Percentiles rank a stretch among this genome's conserved stretches.
phyloP scores from a whole-genome alignment of 2,329 filamentous ascomycete species.

The Fusarium papillatum region DNA sequence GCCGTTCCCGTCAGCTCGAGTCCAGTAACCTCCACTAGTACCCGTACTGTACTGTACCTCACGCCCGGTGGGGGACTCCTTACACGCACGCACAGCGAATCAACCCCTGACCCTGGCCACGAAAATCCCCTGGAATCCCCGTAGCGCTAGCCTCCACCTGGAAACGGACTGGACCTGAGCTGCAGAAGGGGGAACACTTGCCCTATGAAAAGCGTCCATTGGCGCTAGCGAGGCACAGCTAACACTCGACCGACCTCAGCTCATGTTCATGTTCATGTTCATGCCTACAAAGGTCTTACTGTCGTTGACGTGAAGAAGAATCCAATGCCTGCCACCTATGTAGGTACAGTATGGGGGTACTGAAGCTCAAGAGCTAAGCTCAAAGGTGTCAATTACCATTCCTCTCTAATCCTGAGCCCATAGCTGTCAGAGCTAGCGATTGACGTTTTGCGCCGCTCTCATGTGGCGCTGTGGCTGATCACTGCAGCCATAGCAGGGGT shows the following conservation, averaged over 20 bases:
- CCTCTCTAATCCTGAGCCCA: not conserved
- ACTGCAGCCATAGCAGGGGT: constrained; percentile 25
- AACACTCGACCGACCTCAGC: constrained; percentile 25
- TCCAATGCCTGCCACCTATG: not conserved
- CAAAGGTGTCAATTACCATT: not conserved
- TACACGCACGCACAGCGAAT: constrained; percentile 33
- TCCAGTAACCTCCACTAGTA: not conserved
- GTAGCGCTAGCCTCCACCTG: constrained; percentile 18
- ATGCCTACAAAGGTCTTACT: constrained; percentile 13
- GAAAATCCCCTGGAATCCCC: constrained; percentile 38
- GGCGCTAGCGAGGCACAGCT: constrained; percentile 21
- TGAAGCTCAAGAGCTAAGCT: not conserved
- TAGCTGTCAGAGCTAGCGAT: not conserved
- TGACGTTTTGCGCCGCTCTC: not conserved
- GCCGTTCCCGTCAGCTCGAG: constrained; percentile 20
- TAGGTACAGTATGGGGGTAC: not conserved
- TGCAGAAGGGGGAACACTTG: constrained; percentile 19
- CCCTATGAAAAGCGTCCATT: constrained; percentile 27
- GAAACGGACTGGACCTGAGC: constrained; percentile 21
- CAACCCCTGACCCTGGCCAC: constrained; percentile 31
- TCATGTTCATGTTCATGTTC: constrained; percentile 14
- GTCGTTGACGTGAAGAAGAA: not conserved
- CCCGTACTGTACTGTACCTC: not conserved
- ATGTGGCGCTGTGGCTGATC: not conserved
- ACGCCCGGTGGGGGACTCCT: not conserved